A percentile compares a stretch with the other conserved stretches of the same genome.
Evolutionary conservation across 768 basidiomycete species (phyloP).

Genomic region (Leccinum boreale): DNA sequence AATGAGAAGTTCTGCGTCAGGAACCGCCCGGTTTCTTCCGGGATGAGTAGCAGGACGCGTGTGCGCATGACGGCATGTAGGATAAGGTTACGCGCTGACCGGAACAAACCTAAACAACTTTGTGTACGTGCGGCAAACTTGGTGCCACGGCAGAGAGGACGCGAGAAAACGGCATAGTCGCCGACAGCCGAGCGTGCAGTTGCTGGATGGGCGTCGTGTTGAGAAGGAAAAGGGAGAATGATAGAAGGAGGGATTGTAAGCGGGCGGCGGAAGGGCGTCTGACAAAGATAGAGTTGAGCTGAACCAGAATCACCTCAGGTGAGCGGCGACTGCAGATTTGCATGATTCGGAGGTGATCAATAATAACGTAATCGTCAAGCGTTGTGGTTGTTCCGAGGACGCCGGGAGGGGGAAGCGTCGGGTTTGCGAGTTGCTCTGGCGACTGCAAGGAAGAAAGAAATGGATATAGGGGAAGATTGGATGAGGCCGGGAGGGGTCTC

Average conservation of each 20-base stretch:
- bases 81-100: neutral
- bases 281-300: neutral
- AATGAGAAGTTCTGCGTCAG: constrained; percentile 1
- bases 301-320: neutral
- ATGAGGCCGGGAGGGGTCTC: neutral
- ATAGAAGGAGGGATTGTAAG: neutral
- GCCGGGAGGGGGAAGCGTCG: neutral
- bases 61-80: constrained; percentile 1
- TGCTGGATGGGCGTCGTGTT: neutral
- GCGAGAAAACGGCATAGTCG: neutral
- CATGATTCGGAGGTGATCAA: neutral
- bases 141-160: neutral
- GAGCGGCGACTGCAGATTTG: neutral
- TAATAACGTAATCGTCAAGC: neutral
- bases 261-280: neutral
- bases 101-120: neutral
- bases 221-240: neutral
- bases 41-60: neutral
- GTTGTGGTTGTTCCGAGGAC: neutral
- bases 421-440: too few species aligned
- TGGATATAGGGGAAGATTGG: neutral
- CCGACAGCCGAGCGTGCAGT: neutral
- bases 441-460: too few species aligned
- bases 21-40: constrained; percentile 20
- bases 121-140: neutral